Conservation (phyloP, 1,284 basidiomycete species). For the Malassezia sympodialis region DNA sequence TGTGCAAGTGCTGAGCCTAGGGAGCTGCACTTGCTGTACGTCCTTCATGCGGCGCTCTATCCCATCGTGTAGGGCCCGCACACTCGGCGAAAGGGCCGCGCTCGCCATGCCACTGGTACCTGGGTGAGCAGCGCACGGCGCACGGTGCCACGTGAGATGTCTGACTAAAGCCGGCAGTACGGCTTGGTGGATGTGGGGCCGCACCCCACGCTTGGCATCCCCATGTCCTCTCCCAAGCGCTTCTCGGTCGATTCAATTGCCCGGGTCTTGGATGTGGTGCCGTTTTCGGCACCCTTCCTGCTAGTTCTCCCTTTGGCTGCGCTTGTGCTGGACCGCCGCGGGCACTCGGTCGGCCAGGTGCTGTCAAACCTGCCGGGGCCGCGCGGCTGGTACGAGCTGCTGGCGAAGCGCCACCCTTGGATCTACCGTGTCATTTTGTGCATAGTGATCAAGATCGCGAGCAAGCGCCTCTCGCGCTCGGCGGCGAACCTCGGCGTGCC, state of each 20-base stretch:
- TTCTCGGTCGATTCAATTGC: slow-evolving; percentile 24
- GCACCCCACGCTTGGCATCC: neutral
- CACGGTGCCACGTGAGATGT: neutral
- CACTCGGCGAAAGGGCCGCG: slow-evolving; percentile 10
- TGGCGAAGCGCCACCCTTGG: slow-evolving; percentile 33
- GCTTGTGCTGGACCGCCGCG: slow-evolving; percentile 25
- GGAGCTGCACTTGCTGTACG: slow-evolving; percentile 24
- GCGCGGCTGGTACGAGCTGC: slow-evolving; percentile 15
- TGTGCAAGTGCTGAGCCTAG: slow-evolving; percentile 20
- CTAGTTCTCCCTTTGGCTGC: slow-evolving; percentile 29
- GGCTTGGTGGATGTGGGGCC: neutral
- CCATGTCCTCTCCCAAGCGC: slow-evolving; percentile 7
- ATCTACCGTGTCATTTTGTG: slow-evolving; percentile 26
- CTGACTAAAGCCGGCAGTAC: neutral
- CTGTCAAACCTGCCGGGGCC: slow-evolving; percentile 1
- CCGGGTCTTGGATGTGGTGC: slow-evolving; percentile 25
- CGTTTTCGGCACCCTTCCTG: slow-evolving; percentile 34
- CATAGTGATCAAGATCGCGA: slow-evolving; percentile 27
- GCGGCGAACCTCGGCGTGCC: slow-evolving; percentile 32
- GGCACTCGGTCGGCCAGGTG: neutral
- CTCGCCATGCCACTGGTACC: neutral
- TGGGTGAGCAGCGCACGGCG: neutral
- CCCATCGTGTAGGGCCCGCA: slow-evolving; percentile 17
- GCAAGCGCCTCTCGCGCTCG: slow-evolving; percentile 29
- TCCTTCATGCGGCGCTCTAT: slow-evolving; percentile 24